Base-by-base conservation (phyloP, 805 yeast genomes). In the Sugiyamaella marilandica region DNA sequence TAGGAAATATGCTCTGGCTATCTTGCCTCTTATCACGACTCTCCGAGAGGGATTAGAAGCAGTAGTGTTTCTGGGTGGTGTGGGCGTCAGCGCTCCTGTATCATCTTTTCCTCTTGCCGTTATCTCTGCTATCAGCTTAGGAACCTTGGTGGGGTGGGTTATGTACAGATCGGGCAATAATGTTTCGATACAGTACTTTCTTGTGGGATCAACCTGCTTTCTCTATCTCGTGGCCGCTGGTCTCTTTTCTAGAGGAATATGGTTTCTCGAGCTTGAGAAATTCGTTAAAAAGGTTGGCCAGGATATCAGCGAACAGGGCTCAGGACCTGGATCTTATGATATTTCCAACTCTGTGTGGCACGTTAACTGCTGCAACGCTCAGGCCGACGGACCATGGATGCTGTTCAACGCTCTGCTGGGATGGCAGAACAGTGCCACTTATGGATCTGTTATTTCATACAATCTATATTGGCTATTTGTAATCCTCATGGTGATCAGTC, bases 341-440 rank as follows among this genome's bases (percentile, higher is more conserved):
- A 83, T 90, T 19, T 59, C 78, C 18, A 79, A 76, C 46, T 82
- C 94, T 5, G 83, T 90, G 1, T 90, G 97, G 97, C 97, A 90
- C 66, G 96, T 90, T 24, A 88, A 90, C 69, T 89, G 96, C 68
- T 90, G 97, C 71, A 89, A 89, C 66, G 95, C 96, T 21, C 85
- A 87, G 59, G 85, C 79, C n/a, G 97, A 90, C 63, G 95, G 95
- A 2, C 81, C 84, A 32, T 90, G 95, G 96, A 88, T 89, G 95
- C 73, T 90, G 34, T 76, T 87, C 62, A 88, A 91, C 34, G 97
- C 96, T 0, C 74, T 90, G 4, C 76, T 90, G 48, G 97, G 97
- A 1, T 90, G 97, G 97, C 89, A 94, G 11, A 90, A 90, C 66
- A 81, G 91, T 57, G 97, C 96, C 2, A 90, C 97, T 0, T 87